Evolutionary conservation across 1,284 basidiomycete species (phyloP), one percentile per base, ranked within the genome.

Genomic region (Ceratobasidium theobromae): DNA sequence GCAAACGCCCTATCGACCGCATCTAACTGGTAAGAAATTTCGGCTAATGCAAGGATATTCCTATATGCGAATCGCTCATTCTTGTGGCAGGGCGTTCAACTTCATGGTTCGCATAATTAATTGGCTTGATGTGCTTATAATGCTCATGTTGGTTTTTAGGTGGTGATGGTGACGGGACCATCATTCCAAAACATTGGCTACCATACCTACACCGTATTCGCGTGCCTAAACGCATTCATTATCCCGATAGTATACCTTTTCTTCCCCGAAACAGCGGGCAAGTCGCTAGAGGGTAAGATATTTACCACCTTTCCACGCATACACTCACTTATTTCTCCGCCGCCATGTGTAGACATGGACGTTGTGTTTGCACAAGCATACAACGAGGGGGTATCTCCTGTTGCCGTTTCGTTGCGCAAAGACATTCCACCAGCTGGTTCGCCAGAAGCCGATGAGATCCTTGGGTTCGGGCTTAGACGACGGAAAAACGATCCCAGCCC

Each of bases 1-100:
- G 86, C 86, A 8, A 89, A 88, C 69, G 87, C 86, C 3, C 76
- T 88, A 38, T 79, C 83, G 70, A 85, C 87, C 0, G 86, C 85
- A 18, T 83, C 82, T n/a, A 88, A 75, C 70, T 72, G 67, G 71
- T 71, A 43, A 67, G 55, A 40, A 45, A 52, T 28, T 53, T 69
- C 68, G 40, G 66, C 62, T 25, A 64, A 38, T 77, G 80, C 70
- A 76, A 80, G 57, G 79, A 79, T 3, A 18, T 41, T 5, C 53
- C 21, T 12, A 48, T 16, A 43, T 68, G 28, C 32, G 40, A 5
- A 58, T 33, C 5, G n/a, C 25, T 43, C n/a, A n/a, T 43, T 43
- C 16, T n/a, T 70, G 70, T 49, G 73, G 86, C 71, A 88, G 84
- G 85, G 82, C 80, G 4, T 86, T 85, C 73, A 86, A 85, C 73